Evolutionary conservation across 805 yeast genomes (phyloP).

Genomic region (Barnettozyma californica): DNA sequence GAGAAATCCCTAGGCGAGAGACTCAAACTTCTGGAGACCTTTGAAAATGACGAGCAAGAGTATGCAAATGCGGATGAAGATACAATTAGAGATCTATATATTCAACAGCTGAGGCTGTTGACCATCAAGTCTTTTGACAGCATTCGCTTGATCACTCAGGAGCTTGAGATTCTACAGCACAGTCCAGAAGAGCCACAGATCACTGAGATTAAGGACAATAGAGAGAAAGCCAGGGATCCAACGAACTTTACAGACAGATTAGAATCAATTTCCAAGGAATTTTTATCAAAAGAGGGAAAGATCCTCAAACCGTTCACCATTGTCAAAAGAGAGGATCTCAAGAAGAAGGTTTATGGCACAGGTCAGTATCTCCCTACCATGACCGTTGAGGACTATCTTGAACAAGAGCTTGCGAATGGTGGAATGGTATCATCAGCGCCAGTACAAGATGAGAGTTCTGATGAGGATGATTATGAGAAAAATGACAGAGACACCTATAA

Average conservation of each 20-base stretch:
- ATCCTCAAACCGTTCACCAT: slow-evolving; percentile 82
- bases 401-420: slow-evolving; percentile 79
- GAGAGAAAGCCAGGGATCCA: slow-evolving; percentile 25
- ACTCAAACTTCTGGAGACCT: slow-evolving; percentile 36
- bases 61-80: slow-evolving; percentile 56
- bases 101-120: slow-evolving; percentile 49
- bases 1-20: slow-evolving; percentile 49
- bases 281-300: slow-evolving; percentile 69
- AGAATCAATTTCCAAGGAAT: slow-evolving; percentile 43
- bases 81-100: slow-evolving; percentile 44
- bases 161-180: slow-evolving; percentile 53
- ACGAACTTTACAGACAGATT: slow-evolving; percentile 59
- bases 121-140: slow-evolving; percentile 49
- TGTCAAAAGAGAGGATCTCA: slow-evolving; percentile 52
- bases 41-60: slow-evolving; percentile 29
- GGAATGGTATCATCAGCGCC: slow-evolving; percentile 51
- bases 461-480: slow-evolving; percentile 56
- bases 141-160: slow-evolving; percentile 59
- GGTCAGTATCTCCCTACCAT: slow-evolving; percentile 92
- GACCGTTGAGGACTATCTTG: slow-evolving; percentile 88
- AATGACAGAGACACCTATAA: slow-evolving; percentile 66
- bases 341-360: slow-evolving; percentile 73
- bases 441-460: slow-evolving; percentile 30
- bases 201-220: slow-evolving; percentile 17
- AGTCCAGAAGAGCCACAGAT: slow-evolving; percentile 32